A percentile compares a stretch with the other conserved stretches of the same genome.
These are phyloP conservation scores for Nakazawaea populi DNA, from an alignment of 805 yeast genomes.

Conservation along the genomic window DNA sequence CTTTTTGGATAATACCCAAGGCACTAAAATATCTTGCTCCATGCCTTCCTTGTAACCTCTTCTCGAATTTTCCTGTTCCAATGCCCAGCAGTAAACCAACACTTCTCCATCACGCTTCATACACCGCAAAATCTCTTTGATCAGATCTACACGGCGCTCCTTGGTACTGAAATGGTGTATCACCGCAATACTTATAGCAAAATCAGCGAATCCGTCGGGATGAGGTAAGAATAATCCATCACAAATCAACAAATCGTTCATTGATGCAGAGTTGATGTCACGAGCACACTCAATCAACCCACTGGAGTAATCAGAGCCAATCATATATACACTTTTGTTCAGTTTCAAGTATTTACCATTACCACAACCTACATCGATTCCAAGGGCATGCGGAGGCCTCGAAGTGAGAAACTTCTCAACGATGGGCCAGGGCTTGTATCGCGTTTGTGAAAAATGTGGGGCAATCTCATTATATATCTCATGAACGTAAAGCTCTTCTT, in stretches of 20 bases:
- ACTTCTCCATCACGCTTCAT: conserved; percentile 60
- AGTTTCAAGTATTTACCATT: conserved; percentile 86
- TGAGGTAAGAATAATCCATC: conserved; percentile 75
- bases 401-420: conserved; percentile 63
- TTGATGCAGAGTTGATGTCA: conserved; percentile 24
- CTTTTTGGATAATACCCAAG: conserved; percentile 74
- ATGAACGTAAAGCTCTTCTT: conserved; percentile 80
- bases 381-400: conserved; percentile 53
- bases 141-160: conserved; percentile 73
- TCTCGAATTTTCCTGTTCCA: conserved; percentile 83
- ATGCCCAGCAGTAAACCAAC: conserved; percentile 91
- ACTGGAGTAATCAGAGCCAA: conserved; percentile 73
- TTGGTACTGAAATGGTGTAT: conserved; percentile 91
- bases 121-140: conserved; percentile 57
- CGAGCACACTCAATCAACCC: conserved; percentile 65
- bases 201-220: conserved; percentile 44
- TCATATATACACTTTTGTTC: conserved; percentile 58
- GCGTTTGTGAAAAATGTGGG: conserved; percentile 83
- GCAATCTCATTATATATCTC: conserved; percentile 93
- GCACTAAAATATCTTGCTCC: conserved; percentile 91
- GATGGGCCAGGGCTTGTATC: conserved; percentile 97
- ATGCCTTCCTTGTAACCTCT: conserved; percentile 89
- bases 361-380: conserved; percentile 95
- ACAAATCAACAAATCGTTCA: conserved; percentile 61
- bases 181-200: conserved; percentile 93